Percentiles rank a stretch among this genome's conserved stretches.
These are phyloP conservation scores for Dunaliella primolecta DNA, from an alignment of 139 green algal species.

Conservation along the genomic window DNA sequence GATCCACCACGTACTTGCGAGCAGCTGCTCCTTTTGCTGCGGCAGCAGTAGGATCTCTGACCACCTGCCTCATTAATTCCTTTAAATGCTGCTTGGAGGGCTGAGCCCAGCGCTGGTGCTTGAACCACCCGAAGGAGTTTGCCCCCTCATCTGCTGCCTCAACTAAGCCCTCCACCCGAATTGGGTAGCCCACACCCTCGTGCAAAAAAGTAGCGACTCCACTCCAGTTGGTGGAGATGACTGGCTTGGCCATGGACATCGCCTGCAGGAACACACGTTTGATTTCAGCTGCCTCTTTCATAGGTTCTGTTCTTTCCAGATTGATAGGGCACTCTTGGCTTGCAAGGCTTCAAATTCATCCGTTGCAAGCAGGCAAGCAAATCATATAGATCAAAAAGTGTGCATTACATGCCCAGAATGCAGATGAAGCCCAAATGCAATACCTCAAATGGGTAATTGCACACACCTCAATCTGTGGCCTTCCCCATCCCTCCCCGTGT, in stretches of 20 bases:
- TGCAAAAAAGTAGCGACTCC: constrained; percentile 47
- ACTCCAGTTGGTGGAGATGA: constrained; percentile 63
- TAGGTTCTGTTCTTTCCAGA: neutral
- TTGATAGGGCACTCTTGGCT: neutral
- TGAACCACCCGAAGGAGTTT: constrained; percentile 19
- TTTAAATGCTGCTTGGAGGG: constrained; percentile 37
- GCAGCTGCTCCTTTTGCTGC: constrained; percentile 27
- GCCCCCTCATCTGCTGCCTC: neutral
- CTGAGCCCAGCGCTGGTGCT: constrained; percentile 18
- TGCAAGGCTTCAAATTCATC: neutral
- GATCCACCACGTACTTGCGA: constrained; percentile 28
- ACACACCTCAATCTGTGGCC: constrained; percentile 57
- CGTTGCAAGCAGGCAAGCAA: neutral
- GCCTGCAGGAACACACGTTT: constrained; percentile 4
- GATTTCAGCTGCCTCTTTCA: neutral
- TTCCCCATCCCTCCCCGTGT: constrained; percentile 61
- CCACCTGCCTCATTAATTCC: constrained; percentile 44
- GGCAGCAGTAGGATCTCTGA: constrained; percentile 32
- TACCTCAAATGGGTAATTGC: neutral
- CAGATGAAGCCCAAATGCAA: neutral
- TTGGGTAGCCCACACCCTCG: constrained; percentile 10
- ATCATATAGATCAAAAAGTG: neutral
- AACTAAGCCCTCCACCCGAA: constrained; percentile 9
- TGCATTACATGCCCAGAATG: neutral
- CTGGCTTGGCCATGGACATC: constrained; percentile 55